Evolutionary conservation across 352 stramenopile genomes (phyloP), one percentile per base, ranked within the genome.

Genomic region (Globisporangium abappressorium): DNA sequence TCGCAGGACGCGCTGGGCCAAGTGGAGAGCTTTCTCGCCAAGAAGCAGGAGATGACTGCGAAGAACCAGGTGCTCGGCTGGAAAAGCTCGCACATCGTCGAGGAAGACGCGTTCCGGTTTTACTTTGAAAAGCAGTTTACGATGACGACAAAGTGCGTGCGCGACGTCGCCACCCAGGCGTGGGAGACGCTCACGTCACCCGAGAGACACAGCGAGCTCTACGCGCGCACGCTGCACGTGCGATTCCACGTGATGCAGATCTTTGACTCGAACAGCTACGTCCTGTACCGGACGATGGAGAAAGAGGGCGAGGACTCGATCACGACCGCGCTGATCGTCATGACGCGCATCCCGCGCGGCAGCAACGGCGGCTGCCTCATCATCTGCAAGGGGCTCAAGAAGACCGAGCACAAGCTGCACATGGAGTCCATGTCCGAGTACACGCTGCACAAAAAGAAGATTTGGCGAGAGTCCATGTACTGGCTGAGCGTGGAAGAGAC

Each of bases 401-500:
- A 78, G 43, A 74, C 80, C 43, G 75, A 85, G 62, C 75, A 82
- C 67, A 82, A 74, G 51, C 73, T 85, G 26, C 73, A 77, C 62
- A 69, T 85, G 33, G 75, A 85, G 65, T 77, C 77, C 67, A 76
- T 71, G 49, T 74, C 79, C 26, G 72, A 77, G 30, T 78, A 82
- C 47, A 75, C 75, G 59, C 62, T 82, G 58, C 70, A 79, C 54
- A 85, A 85, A 67, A 81, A 79, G 51, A 81, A 85, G 65, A 77
- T 82, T 62, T 85, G 77, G 77, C 68, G 77, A 15, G 75, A 85
- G 69, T 85, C 77, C 36, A 85, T 85, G 77, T 85, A 85, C 69
- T 85, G 77, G 77, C 78, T 85, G 24, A 84, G 79, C 51, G 68
- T 84, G 24, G 78, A 85, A 57, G 73, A 81, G 55, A 51, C n/a